Evolutionary conservation across 306 rosid genomes (phyloP), one percentile per base, ranked within the genome.

Genomic region (Phaseolus lunatus): DNA sequence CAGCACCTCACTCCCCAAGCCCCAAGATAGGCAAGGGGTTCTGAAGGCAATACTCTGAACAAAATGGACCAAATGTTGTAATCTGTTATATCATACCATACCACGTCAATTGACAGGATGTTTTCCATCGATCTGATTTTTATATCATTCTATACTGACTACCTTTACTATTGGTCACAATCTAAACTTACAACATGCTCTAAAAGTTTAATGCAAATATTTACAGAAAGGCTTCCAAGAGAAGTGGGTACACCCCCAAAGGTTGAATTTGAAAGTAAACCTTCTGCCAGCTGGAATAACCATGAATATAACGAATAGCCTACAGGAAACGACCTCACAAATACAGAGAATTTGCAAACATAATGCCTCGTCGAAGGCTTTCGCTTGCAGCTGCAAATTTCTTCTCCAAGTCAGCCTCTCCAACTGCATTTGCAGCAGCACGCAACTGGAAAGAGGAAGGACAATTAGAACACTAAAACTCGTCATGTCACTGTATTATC

Each of bases 301-400:
- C 44, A 4, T 7, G 45, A 54, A 70, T 31, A 27, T 33, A 10
- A 67, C 63, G n/a, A 31, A 62, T 62, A 65, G 67, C 70, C 84
- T 58, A 82, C 85, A 77, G 78, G 72, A 61, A 75, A 80, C 72
- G 16, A 78, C 15, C 67, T 86, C 85, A 95, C 49, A 95, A 85
- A 79, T 95, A 95, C 64, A 95, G 96, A 54, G 98, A 95, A 75
- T 95, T 95, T 15, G 98, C 96, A 82, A 92, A 95, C 97, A 95
- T 95, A 74, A 95, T 92, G 81, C 98, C 98, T 56, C 98, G 89
- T 27, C 93, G 92, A 45, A 95, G 96, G 88, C 98, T 95, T 79
- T 90, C 96, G 20, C 97, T 88, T 29, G 97, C 98, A 10, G 90
- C 93, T 10, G 89, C 83, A 82, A 95, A 95, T 79, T 92, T 95